Evolutionary conservation across 805 yeast species (phyloP), one percentile per base, ranked within the genome.

Genomic region (Maudiozyma serrabonitensis): DNA sequence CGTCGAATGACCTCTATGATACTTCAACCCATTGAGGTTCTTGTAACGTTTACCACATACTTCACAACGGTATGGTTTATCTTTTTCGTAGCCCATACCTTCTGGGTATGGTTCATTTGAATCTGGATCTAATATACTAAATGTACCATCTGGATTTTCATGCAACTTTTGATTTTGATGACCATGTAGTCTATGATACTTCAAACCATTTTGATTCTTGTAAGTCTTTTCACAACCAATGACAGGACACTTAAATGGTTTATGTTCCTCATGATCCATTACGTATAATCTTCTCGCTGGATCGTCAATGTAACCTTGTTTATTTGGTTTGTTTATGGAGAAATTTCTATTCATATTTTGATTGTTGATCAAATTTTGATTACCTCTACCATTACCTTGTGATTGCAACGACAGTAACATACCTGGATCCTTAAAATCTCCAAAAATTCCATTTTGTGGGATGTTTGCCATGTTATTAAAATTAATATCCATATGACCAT

Each of bases 1-100:
- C 41, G 98, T 91, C n/a, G 97, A 82, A 69, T 93, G 99, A 21
- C 96, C 98, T 60, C 97, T 80, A 69, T 93, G 99, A 68, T 93
- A 93, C 69, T 93, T 93, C 68, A 93, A 75, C 26, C 99, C 99
- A 67, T 93, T 93, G 61, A 93, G 73, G 63, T 93, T 93, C 75
- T 93, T 93, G 72, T 93, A 93, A 50, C 99, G 74, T 70, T 91
- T 93, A 51, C 98, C 98, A 71, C 99, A 93, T 41, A 91, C 96
- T 70, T 93, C 98, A 70, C 99, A 93, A 63, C 97, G 78, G 68
- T 91, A 93, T 38, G 99, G 99, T 72, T 93, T 93, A 72, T 93
- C 99, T 73, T 88, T 90, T 68, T 93, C 99, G 79, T 88, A 78
- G 21, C 90, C 95, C 69, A 88, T 84, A 5, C 95, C 95, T 66